Base-by-base conservation (phyloP, 345 rosid species). In the Lenwebbia sp. region DNA sequence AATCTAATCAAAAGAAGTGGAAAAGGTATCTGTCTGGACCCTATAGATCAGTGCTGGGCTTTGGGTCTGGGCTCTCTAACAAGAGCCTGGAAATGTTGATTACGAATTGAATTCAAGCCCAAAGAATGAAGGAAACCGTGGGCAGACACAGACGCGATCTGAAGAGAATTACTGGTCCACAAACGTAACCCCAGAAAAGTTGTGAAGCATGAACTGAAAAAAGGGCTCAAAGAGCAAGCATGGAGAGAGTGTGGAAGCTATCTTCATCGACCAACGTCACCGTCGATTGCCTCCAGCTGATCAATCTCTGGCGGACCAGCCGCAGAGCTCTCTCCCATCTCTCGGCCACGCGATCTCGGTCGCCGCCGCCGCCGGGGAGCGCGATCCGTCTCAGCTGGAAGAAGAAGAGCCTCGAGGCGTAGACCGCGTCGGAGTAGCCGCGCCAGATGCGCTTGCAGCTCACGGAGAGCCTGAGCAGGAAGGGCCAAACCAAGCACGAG, bases 261-360 rank as follows among this genome's bases (percentile, higher is more conserved):
- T 85, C 89, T 52, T 87, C 88, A 55, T 85, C 90, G 22, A 82
- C 78, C 54, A 56, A 6, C 76, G 53, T 50, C 78, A 40, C 25
- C 76, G 49, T 30, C 33, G 56, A 53, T 28, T 19, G 78, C 50
- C 58, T 7, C 57, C 40, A 13, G 60, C 9, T 37, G 28, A 82
- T 57, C 28, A 84, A 22, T 47, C 92, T 88, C 78, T 22, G 83
- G 62, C 40, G 30, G 74, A 88, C 82, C 53, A 88, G 52, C 84
- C 90, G 85, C 56, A 84, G 44, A 47, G 90, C 86, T 82, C 89
- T 84, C 83, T 84, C 75, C 92, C 91, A 89, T 62, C 91, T 84
- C 70, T 30, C 47, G 6, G 82, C 13, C 82, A 26, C 74, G 37
- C 8, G 52, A 62, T 60, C 54, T 3, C 49, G 52, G 6, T 19